Evolutionary conservation across 768 basidiomycete species (phyloP).

Genomic region (Leucocoprinus leucothites): DNA sequence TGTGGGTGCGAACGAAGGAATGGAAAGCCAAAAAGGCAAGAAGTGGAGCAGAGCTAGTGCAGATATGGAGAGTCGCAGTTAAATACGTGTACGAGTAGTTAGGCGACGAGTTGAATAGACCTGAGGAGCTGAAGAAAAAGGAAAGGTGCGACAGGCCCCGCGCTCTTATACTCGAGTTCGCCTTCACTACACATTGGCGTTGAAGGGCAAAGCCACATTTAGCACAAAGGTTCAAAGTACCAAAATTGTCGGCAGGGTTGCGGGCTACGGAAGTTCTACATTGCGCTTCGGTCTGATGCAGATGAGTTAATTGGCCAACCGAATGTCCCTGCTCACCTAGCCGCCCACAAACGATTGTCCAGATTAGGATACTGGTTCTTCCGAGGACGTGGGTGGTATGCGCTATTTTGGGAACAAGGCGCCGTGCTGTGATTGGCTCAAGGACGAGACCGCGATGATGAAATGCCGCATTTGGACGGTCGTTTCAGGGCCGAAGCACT

Average conservation of each 20-base stretch:
- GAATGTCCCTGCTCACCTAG: neutral
- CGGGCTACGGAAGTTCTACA: neutral
- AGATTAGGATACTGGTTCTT: neutral
- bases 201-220: constrained; percentile 2
- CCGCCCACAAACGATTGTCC: constrained; percentile 9
- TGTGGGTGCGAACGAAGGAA: neutral
- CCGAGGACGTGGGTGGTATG: neutral
- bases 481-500: neutral
- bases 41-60: neutral
- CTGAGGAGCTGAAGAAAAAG: neutral
- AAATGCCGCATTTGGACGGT: neutral
- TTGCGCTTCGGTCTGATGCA: neutral
- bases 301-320: neutral
- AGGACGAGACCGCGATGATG: neutral
- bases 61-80: neutral
- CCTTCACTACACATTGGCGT: neutral
- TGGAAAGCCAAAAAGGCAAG: neutral
- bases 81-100: neutral
- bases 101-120: neutral
- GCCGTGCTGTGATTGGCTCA: neutral
- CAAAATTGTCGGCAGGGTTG: neutral
- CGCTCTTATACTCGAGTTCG: constrained; percentile 1
- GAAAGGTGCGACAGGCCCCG: neutral
- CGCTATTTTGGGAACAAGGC: constrained; percentile 4
- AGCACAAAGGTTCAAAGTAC: neutral